Evolutionary conservation across 2,329 filamentous ascomycete species (phyloP).

Genomic region (Colletotrichum sp.): DNA sequence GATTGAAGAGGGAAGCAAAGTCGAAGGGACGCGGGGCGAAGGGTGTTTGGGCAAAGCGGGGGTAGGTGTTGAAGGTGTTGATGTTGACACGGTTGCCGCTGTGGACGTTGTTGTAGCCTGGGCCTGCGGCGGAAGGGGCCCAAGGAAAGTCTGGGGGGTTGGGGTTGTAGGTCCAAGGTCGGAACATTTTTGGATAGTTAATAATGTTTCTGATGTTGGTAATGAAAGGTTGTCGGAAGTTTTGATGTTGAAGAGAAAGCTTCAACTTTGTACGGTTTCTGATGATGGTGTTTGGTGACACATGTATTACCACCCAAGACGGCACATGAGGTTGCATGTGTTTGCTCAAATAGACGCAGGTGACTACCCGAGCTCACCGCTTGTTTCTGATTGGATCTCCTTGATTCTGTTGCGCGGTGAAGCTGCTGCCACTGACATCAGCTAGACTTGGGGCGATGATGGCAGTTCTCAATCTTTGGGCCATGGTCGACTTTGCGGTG

Average conservation of each 20-base stretch:
- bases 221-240: fast-evolving
- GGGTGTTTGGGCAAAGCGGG: neutral
- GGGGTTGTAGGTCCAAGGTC: neutral
- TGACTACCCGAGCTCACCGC: too few species aligned
- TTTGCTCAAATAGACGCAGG: too few species aligned
- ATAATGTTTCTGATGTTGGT: fast-evolving
- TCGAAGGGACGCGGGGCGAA: neutral
- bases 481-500: too few species aligned
- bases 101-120: neutral
- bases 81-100: slow-evolving; percentile 3
- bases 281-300: neutral
- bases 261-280: neutral
- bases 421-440: too few species aligned
- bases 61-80: neutral
- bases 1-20: neutral
- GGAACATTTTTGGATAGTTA: neutral
- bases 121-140: neutral
- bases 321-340: neutral
- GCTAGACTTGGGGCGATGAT: too few species aligned
- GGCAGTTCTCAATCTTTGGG: too few species aligned
- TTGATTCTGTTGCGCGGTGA: too few species aligned
- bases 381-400: too few species aligned
- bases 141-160: neutral
- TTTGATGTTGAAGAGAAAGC: neutral
- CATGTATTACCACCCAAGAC: neutral